A percentile compares a stretch with the other conserved stretches of the same genome.
phyloP scores from a whole-genome alignment of 305 asterid genomes.

The Solanum chacoense region DNA sequence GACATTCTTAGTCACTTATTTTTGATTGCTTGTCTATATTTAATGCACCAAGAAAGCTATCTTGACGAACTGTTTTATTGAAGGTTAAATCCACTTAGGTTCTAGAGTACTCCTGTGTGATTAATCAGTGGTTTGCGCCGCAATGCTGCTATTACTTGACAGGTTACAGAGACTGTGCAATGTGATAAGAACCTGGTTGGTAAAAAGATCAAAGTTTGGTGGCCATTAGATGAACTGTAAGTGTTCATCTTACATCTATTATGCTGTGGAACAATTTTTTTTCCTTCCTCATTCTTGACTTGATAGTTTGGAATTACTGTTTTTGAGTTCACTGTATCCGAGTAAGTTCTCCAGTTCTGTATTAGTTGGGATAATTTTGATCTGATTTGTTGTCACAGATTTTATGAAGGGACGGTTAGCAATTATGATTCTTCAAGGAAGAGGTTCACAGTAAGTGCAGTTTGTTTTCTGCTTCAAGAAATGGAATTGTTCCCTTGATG shows the following conservation, averaged over 20 bases:
- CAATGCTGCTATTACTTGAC: not conserved
- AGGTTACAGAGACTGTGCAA: constrained; percentile 47
- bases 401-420: constrained; percentile 59
- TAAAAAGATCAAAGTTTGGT: constrained; percentile 70
- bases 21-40: not conserved
- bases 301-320: not conserved
- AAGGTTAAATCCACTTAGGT: not conserved
- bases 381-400: constrained; percentile 39
- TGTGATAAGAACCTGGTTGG: constrained; percentile 60
- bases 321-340: not conserved
- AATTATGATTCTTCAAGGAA: constrained; percentile 62
- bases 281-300: not conserved
- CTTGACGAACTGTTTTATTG: not conserved
- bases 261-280: not conserved
- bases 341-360: not conserved
- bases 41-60: not conserved
- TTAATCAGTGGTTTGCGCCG: not conserved
- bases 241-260: constrained; percentile 17
- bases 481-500: not conserved
- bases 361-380: not conserved
- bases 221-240: constrained; percentile 78
- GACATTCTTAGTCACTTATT: not conserved
- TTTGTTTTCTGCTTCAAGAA: constrained; percentile 9
- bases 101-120: not conserved
- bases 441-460: constrained; percentile 62